Evolutionary conservation across 352 stramenopile species (phyloP).

Genomic region (Halophytophthora polymorphica): DNA sequence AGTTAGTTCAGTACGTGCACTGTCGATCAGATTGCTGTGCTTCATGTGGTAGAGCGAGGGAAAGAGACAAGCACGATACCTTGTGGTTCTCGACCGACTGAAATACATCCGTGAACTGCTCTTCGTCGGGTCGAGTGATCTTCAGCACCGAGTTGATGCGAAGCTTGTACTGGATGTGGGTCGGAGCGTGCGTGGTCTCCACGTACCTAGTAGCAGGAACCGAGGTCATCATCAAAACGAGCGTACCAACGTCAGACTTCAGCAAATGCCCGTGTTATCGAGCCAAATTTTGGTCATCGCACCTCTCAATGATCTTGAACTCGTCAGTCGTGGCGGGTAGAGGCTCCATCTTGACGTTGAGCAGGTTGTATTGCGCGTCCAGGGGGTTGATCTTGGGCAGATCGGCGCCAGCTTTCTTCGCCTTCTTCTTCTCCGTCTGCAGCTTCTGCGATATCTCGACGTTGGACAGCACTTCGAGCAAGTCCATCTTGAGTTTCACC

Average conservation of each 20-base stretch:
- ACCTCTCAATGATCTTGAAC: conserved; percentile 55
- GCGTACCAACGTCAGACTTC: not conserved
- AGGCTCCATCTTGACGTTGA: conserved; percentile 51
- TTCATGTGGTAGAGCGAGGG: no score
- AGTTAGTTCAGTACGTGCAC: no score
- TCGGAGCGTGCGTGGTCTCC: conserved; percentile 57
- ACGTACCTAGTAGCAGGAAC: conserved; percentile 36
- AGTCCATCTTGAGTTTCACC: conserved; percentile 64
- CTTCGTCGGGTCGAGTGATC: conserved; percentile 43
- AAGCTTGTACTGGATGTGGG: conserved; percentile 62
- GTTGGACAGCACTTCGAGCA: conserved; percentile 64
- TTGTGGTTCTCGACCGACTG: conserved; percentile 58
- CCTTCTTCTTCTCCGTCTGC: conserved; percentile 40
- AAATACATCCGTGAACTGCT: conserved; percentile 37
- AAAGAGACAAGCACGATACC: conserved; percentile 13
- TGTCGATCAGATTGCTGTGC: no score
- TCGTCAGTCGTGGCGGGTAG: conserved; percentile 33
- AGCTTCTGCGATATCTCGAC: conserved; percentile 69
- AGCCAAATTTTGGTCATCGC: not conserved
- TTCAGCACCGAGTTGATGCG: conserved; percentile 56
- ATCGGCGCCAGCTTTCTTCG: conserved; percentile 5
- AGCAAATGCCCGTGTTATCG: not conserved
- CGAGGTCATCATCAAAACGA: not conserved
- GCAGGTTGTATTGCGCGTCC: conserved; percentile 58
- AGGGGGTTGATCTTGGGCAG: conserved; percentile 38